Conservation (phyloP, 208 protist genomes). For the Angomonas ambiguus region DNA sequence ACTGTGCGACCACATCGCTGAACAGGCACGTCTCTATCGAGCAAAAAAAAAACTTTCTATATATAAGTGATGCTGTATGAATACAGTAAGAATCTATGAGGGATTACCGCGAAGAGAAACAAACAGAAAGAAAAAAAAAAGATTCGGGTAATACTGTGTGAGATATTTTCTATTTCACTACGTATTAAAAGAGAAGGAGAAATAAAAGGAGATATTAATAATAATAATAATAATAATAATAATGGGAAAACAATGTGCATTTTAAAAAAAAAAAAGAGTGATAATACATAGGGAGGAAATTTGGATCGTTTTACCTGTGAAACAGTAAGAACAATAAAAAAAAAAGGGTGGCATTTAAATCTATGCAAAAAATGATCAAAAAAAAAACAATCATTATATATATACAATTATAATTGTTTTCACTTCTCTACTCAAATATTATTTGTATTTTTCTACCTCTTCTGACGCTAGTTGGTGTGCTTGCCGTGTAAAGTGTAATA, state of each 20-base stretch:
- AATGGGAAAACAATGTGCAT: too few species aligned
- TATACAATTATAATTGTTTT: too few species aligned
- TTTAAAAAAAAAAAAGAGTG: not conserved
- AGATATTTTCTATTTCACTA: not conserved
- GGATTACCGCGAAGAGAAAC: not conserved
- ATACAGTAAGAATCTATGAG: not conserved
- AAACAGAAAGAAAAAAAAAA: not conserved
- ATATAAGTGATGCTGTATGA: constrained; percentile 8
- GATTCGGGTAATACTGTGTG: not conserved
- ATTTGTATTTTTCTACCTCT: too few species aligned
- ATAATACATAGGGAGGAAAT: not conserved
- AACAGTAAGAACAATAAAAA: not conserved
- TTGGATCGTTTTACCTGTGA: too few species aligned
- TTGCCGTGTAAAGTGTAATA: too few species aligned
- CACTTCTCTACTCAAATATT: too few species aligned
- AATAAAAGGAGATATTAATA: not conserved
- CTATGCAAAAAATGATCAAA: too few species aligned
- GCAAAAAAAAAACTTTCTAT: constrained; percentile 9
- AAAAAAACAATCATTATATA: too few species aligned
- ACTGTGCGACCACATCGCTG: not conserved
- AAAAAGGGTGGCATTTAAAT: too few species aligned
- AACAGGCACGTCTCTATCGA: too few species aligned
- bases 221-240: not conserved
- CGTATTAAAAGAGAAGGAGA: not conserved
- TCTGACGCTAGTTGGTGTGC: too few species aligned